phyloP scores from a whole-genome alignment of 2,329 filamentous ascomycete species.

The Fusarium sarcochroum region DNA sequence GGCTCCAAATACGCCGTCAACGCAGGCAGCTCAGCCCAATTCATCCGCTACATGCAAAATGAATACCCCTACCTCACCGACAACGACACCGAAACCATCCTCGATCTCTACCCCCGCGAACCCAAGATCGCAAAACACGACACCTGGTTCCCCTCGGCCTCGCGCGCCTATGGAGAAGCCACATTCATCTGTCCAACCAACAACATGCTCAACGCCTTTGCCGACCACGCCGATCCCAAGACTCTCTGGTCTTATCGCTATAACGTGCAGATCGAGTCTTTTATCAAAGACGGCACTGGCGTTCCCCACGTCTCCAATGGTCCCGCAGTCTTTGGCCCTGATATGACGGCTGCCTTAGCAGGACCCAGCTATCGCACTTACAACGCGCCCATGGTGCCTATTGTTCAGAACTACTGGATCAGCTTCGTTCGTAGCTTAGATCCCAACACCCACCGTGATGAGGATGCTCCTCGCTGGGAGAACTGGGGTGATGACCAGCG shows the following conservation, averaged over 20 bases:
- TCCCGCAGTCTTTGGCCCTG: slow-evolving; percentile 64
- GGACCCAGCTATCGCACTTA: slow-evolving; percentile 58
- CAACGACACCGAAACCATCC: slow-evolving; percentile 54
- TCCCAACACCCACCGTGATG: slow-evolving; percentile 57
- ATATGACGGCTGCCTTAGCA: slow-evolving; percentile 43
- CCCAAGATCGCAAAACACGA: slow-evolving; percentile 55
- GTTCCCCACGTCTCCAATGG: slow-evolving; percentile 64
- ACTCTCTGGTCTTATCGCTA: slow-evolving; percentile 64
- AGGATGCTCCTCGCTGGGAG: slow-evolving; percentile 58
- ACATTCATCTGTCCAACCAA: slow-evolving; percentile 62
- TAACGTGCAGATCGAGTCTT: slow-evolving; percentile 60
- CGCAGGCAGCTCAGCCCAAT: slow-evolving; percentile 52
- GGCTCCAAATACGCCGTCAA: slow-evolving; percentile 62
- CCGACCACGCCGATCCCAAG: slow-evolving; percentile 32
- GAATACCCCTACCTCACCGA: slow-evolving; percentile 62
- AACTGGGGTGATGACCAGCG: slow-evolving; percentile 53
- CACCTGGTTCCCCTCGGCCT: slow-evolving; percentile 60
- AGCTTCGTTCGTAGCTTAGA: slow-evolving; percentile 63
- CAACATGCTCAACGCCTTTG: slow-evolving; percentile 56
- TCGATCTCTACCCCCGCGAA: slow-evolving; percentile 57
- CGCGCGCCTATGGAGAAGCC: slow-evolving; percentile 61
- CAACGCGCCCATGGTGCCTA: slow-evolving; percentile 60
- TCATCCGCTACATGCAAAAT: slow-evolving; percentile 59
- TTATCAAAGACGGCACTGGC: slow-evolving; percentile 57
- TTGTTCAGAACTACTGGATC: slow-evolving; percentile 65